Conservation (phyloP, 2,329 filamentous ascomycete genomes). For the Trichoderma oligosporum region DNA sequence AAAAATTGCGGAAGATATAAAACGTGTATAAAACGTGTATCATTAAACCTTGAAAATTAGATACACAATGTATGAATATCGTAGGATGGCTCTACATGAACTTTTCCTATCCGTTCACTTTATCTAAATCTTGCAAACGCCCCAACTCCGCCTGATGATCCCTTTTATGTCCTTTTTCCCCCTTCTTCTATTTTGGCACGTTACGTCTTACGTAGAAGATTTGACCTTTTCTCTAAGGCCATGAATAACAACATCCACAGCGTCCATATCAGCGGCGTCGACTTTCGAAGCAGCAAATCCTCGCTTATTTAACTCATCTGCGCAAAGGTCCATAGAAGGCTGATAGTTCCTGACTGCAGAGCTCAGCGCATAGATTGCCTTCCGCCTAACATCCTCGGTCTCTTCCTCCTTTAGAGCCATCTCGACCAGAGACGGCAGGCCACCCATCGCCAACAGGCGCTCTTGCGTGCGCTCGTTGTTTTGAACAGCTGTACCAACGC, state of each 20-base stretch:
- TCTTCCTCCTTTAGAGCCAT: constrained; percentile 60
- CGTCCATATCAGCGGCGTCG: constrained; percentile 86
- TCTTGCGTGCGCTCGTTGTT: constrained; percentile 89
- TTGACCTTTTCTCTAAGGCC: constrained; percentile 56
- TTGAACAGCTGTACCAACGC: constrained; percentile 88
- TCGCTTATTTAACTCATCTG: constrained; percentile 55
- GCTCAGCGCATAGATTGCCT: constrained; percentile 85
- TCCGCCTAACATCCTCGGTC: constrained; percentile 66
- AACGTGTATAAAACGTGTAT: constrained; percentile 36
- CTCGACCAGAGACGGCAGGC: constrained; percentile 64
- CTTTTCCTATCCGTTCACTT: neutral
- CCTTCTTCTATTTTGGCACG: neutral
- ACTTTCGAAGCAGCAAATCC: constrained; percentile 57
- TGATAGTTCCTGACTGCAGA: constrained; percentile 86
- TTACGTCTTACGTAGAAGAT: neutral
- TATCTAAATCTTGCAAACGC: constrained; percentile 6
- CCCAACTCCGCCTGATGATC: constrained; percentile 39
- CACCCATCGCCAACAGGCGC: constrained; percentile 58
- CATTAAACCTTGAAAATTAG: constrained; percentile 23
- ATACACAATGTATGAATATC: constrained; percentile 12
- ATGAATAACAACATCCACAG: constrained; percentile 70
- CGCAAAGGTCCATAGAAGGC: constrained; percentile 68
- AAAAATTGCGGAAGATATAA: constrained; percentile 24
- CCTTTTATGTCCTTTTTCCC: neutral
- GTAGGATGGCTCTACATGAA: neutral